Conservation (phyloP, 2,329 filamentous ascomycete species). For the Esteya vermicola region DNA sequence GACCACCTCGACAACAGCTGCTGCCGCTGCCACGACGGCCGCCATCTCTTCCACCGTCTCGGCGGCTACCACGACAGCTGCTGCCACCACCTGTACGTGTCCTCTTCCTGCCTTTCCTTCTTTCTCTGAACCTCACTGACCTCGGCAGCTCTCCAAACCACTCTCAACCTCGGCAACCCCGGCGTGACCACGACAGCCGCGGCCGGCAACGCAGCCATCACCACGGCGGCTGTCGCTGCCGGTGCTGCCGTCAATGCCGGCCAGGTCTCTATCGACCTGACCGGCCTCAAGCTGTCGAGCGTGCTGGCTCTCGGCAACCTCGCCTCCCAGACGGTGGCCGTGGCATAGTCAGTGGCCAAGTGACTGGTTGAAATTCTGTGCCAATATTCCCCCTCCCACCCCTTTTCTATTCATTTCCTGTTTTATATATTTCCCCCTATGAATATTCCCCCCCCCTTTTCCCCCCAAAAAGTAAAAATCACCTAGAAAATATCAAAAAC, state of each 20-base stretch:
- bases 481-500: no score
- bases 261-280: conserved; percentile 21
- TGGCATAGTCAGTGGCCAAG: conserved; percentile 1
- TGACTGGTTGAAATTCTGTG: neutral
- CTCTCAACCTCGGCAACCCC: conserved; percentile 15
- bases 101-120: neutral
- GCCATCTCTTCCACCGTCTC: no score
- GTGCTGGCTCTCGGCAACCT: conserved; percentile 30
- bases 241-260: conserved; percentile 15
- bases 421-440: neutral
- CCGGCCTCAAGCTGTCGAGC: conserved; percentile 26
- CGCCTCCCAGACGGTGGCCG: conserved; percentile 12
- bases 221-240: conserved; percentile 8
- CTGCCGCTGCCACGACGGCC: neutral
- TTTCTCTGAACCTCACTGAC: neutral
- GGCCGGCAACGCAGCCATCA: conserved; percentile 8
- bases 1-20: neutral
- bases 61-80: neutral
- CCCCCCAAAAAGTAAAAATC: no score
- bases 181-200: conserved; percentile 11
- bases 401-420: conserved; percentile 7
- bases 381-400: neutral
- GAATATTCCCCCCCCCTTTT: no score
- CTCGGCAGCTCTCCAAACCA: conserved; percentile 12
- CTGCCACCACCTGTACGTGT: neutral